Percentiles rank a stretch among this genome's conserved stretches.
Conservation (phyloP, 202 grass and related monocot genomes). For the Zizania palustris region DNA sequence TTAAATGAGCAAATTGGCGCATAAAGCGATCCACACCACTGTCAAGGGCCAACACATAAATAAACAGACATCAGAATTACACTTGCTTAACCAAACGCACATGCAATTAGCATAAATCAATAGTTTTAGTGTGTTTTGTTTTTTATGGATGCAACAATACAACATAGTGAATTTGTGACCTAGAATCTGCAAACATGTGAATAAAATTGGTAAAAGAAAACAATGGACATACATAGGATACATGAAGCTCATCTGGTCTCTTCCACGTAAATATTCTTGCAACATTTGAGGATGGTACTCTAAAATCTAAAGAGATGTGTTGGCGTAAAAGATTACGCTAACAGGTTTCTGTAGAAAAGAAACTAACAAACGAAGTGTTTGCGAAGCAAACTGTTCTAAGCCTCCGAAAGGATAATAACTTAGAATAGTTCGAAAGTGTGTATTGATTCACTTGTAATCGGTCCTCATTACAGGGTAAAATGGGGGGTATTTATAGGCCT, state of each 20-base stretch:
- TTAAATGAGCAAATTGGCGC: conserved; percentile 95
- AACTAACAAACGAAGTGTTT: too few species aligned
- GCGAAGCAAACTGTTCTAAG: too few species aligned
- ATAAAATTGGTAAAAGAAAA: conserved; percentile 31
- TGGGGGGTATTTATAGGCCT: too few species aligned
- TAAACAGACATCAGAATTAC: conserved; percentile 36
- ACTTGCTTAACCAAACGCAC: background rate
- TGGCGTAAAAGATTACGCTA: too few species aligned
- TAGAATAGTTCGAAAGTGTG: too few species aligned
- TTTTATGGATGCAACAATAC: background rate
- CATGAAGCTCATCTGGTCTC: conserved; percentile 94
- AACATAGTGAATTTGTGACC: background rate
- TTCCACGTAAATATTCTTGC: conserved; percentile 84
- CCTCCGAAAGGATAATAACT: too few species aligned
- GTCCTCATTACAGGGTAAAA: too few species aligned
- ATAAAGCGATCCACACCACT: conserved; percentile 99
- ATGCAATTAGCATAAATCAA: conserved; percentile 27
- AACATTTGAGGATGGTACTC: conserved; percentile 99
- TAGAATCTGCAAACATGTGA: conserved; percentile 10
- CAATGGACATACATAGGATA: conserved; percentile 72
- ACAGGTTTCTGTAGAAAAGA: too few species aligned
- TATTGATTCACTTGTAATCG: too few species aligned
- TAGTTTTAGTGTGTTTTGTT: background rate
- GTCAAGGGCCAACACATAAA: conserved; percentile 47
- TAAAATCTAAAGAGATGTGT: conserved; percentile 75